These are phyloP conservation scores for Rusavskia elegans DNA, from an alignment of 495 filamentous ascomycete species.

Conservation along the genomic window DNA sequence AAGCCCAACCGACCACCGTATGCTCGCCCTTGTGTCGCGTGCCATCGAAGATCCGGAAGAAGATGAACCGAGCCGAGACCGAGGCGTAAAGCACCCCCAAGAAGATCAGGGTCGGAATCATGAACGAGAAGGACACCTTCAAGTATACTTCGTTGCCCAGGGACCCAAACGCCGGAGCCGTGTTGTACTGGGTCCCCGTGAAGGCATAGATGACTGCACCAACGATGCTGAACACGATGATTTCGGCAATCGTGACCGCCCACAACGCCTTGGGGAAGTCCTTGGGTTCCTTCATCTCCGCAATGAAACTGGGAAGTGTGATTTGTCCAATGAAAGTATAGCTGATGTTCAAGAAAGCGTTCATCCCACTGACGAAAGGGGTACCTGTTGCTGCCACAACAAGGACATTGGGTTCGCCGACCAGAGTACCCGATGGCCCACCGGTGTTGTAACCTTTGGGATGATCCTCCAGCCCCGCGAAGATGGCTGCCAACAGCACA, in stretches of 20 bases:
- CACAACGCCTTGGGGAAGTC: constrained; percentile 86
- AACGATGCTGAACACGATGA: constrained; percentile 65
- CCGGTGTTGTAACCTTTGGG: constrained; percentile 42
- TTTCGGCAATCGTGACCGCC: constrained; percentile 70
- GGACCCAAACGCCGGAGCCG: constrained; percentile 66
- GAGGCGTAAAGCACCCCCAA: constrained; percentile 77
- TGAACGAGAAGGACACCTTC: constrained; percentile 78
- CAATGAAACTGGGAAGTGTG: constrained; percentile 79
- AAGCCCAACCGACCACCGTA: constrained; percentile 64
- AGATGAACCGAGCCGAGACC: constrained; percentile 72
- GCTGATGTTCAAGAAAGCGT: constrained; percentile 75
- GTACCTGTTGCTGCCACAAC: constrained; percentile 52
- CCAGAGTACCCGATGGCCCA: constrained; percentile 12
- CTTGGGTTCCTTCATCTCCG: constrained; percentile 72
- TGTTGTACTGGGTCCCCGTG: constrained; percentile 73
- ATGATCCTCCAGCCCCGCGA: constrained; percentile 54
- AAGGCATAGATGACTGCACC: constrained; percentile 65
- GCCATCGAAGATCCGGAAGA: constrained; percentile 69
- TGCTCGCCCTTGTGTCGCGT: constrained; percentile 61
- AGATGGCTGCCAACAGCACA: constrained; percentile 63
- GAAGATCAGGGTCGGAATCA: constrained; percentile 86
- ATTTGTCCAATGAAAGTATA: constrained; percentile 93
- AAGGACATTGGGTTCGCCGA: constrained; percentile 44
- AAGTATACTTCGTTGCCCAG: constrained; percentile 54
- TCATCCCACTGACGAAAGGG: constrained; percentile 62